Base-by-base conservation (phyloP, 2,329 filamentous ascomycete genomes). In the Penicillium oxalicum region DNA sequence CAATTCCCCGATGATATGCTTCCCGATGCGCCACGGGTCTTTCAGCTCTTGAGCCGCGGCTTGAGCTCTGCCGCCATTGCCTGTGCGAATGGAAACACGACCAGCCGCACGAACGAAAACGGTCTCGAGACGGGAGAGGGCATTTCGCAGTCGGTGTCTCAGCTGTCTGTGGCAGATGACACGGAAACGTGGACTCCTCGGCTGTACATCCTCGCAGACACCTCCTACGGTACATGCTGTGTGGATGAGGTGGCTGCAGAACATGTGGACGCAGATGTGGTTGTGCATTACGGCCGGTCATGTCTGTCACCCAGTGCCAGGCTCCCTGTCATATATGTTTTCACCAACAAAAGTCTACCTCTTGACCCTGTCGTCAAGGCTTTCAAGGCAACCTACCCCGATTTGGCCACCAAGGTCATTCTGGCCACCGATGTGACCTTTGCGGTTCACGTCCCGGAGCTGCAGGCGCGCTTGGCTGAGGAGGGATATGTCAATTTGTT, bases 1-100 rank as follows among this genome's bases (percentile, higher is more conserved):
- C 93, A 98, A 65, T 97, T 98, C 59, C 91, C 93, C 0, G 93
- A 98, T 70, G 78, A 85, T 27, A 95, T 97, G 88, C 79, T 98
- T 0, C 76, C 81, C 0, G 90, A 98, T 75, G 88, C 88, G 7
- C 86, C 89, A 4, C 78, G 86, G 49, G 87, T 96, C 0, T 89
- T 86, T 48, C 82, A 84, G 46, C 73, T 82, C 0, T 70, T 95
- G 53, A 75, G 74, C 47, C 70, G 73, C 39, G 78, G 77, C 0
- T 62, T 86, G 42, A 67, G 68, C 35, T 55, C 56, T 13, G 57
- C 60, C 18, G 58, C 61, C 38, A 47, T 51, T 27, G 38, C 56
- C 8, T 49, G 46, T 13, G 49, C 45, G 8, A 57, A 51, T 34
- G 52, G 49, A 41, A 48, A 47, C 11, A 33, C 50, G 9, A 47